Evolutionary conservation across 805 yeast species (phyloP).

Genomic region (Wickerhamiella parazyma): DNA sequence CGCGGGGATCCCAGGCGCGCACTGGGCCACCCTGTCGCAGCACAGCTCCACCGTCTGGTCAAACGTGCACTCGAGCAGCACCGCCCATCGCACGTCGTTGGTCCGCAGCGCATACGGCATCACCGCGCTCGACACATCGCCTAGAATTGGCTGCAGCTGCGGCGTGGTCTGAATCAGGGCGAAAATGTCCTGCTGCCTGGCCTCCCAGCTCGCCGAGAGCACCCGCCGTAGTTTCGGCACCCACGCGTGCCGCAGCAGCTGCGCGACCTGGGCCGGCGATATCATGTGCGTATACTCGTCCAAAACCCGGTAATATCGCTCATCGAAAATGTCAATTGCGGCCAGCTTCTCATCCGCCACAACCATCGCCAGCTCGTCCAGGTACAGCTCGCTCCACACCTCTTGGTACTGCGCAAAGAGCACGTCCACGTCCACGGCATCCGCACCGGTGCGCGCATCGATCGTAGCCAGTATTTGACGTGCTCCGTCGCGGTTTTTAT

Average conservation of each 20-base stretch:
- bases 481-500: background rate
- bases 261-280: background rate
- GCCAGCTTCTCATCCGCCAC: background rate
- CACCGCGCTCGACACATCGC: background rate
- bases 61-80: background rate
- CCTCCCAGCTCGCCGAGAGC: background rate
- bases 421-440: background rate
- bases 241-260: constrained; percentile 3
- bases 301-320: background rate
- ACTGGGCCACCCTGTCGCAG: background rate
- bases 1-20: background rate
- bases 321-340: background rate
- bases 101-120: background rate
- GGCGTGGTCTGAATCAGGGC: background rate
- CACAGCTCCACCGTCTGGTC: constrained; percentile 1
- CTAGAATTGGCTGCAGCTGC: background rate
- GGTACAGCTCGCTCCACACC: constrained; percentile 1
- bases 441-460: background rate
- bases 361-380: constrained; percentile 6
- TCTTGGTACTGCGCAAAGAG: constrained; percentile 3
- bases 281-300: background rate
- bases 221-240: background rate
- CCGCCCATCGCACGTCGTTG: background rate
- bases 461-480: background rate
- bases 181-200: background rate